These are phyloP conservation scores for Apiotrichum veenhuisii DNA, from an alignment of 1,284 basidiomycete species.

Conservation along the genomic window DNA sequence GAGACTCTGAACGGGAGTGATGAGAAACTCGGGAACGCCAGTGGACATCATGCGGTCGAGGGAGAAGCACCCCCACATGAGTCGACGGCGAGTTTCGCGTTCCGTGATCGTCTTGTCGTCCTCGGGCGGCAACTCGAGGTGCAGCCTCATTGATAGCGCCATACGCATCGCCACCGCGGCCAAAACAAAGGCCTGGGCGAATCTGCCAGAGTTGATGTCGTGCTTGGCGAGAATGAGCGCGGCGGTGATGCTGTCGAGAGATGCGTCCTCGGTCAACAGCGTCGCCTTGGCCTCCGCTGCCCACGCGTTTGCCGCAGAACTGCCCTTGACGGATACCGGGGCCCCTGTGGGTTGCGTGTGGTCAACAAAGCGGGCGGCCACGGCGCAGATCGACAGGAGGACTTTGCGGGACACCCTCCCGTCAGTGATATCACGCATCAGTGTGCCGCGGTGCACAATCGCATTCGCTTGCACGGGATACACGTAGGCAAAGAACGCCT, in stretches of 20 bases:
- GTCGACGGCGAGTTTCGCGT: slow-evolving; percentile 21
- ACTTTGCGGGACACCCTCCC: slow-evolving; percentile 15
- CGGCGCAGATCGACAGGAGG: slow-evolving; percentile 20
- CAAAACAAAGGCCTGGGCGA: slow-evolving; percentile 16
- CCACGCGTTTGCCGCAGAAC: slow-evolving; percentile 13
- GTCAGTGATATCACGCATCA: slow-evolving; percentile 15
- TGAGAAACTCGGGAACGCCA: slow-evolving; percentile 17
- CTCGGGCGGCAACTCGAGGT: slow-evolving; percentile 16
- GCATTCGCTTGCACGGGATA: slow-evolving; percentile 23
- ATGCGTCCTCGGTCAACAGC: slow-evolving; percentile 20
- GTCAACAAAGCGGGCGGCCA: slow-evolving; percentile 19
- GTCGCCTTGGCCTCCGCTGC: slow-evolving; percentile 19
- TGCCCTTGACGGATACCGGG: background rate
- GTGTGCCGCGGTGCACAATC: slow-evolving; percentile 20
- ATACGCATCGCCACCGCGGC: slow-evolving; percentile 17
- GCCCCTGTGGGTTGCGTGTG: background rate
- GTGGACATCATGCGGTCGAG: slow-evolving; percentile 27
- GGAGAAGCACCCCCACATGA: slow-evolving; percentile 26
- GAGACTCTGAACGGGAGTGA: slow-evolving; percentile 1
- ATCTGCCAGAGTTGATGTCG: slow-evolving; percentile 21
- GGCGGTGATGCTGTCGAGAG: slow-evolving; percentile 17
- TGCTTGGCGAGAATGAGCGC: slow-evolving; percentile 25
- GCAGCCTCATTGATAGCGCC: slow-evolving; percentile 16
- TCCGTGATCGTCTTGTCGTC: slow-evolving; percentile 7
- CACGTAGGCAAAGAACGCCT: slow-evolving; percentile 22